Conservation (phyloP, 331 rosid species). For the Stylosanthes scabra region DNA sequence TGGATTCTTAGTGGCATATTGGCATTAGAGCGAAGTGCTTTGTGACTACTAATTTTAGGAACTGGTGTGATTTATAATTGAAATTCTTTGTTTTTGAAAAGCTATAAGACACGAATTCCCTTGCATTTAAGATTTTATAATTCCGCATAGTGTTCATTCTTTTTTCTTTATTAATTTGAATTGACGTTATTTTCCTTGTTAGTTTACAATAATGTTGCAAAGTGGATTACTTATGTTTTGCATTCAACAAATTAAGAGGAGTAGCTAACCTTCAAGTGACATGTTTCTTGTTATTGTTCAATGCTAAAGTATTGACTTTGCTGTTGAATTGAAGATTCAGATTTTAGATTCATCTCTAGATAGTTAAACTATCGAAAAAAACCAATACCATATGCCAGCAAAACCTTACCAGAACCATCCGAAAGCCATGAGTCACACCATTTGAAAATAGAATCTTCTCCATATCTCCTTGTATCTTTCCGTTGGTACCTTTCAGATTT, state of each 20-base stretch:
- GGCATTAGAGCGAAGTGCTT: neutral
- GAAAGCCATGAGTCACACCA: too few species aligned
- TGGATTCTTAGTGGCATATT: neutral
- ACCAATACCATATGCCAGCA: too few species aligned
- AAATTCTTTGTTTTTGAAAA: neutral
- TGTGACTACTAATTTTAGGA: neutral
- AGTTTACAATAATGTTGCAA: neutral
- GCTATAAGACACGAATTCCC: neutral
- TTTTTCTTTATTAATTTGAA: neutral
- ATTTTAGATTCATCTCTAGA: conserved; percentile 15
- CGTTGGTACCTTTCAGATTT: too few species aligned
- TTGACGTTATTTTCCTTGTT: neutral
- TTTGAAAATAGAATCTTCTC: too few species aligned
- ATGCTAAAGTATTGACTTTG: neutral
- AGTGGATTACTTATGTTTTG: neutral
- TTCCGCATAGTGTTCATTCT: neutral
- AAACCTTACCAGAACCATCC: too few species aligned
- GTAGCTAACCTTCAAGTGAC: neutral
- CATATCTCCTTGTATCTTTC: too few species aligned
- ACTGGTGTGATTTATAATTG: conserved; percentile 3
- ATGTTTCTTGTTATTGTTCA: neutral
- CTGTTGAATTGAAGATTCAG: conserved; percentile 9
- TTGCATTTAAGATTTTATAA: neutral
- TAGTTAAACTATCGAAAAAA: neutral
- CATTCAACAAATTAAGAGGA: neutral